These are phyloP conservation scores for Colletotrichum graminicola DNA, from an alignment of 2,329 filamentous ascomycete genomes.

Conservation along the genomic window DNA sequence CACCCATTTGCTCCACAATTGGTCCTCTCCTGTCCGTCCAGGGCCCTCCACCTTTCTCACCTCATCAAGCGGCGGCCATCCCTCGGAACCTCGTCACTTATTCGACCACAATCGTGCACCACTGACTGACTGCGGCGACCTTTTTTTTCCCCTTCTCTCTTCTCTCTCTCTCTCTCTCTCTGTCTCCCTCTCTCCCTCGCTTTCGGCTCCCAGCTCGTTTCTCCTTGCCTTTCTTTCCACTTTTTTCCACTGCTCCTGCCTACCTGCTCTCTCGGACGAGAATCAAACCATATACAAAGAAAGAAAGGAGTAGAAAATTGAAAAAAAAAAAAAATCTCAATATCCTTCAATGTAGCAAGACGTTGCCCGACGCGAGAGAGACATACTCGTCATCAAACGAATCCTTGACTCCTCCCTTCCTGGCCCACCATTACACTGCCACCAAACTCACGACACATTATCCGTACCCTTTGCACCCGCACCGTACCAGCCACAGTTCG, in stretches of 20 bases:
- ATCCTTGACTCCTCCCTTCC: slow-evolving; percentile 12
- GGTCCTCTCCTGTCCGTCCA: slow-evolving; percentile 36
- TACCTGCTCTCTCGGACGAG: neutral
- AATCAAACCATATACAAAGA: neutral
- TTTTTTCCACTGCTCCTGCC: neutral
- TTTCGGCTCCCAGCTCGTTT: slow-evolving; percentile 17
- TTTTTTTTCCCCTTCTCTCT: too few species aligned
- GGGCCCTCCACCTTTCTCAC: slow-evolving; percentile 23
- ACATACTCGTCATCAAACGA: slow-evolving; percentile 16
- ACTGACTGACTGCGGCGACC: slow-evolving; percentile 9
- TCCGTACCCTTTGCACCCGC: neutral
- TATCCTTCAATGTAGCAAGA: slow-evolving; percentile 30
- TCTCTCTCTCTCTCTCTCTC: neutral
- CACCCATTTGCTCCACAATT: slow-evolving; percentile 27
- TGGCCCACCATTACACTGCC: neutral
- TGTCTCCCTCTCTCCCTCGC: slow-evolving; percentile 4
- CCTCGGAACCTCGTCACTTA: slow-evolving; percentile 42
- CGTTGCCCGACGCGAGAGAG: neutral
- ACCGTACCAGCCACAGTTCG: slow-evolving; percentile 33
- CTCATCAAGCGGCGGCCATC: slow-evolving; percentile 32
- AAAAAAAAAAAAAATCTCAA: neutral
- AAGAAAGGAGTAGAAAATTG: too few species aligned
- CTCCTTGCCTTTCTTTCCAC: neutral
- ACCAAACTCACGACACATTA: neutral
- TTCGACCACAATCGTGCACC: slow-evolving; percentile 33